Percentiles rank a stretch among this genome's conserved stretches.
phyloP scores from a whole-genome alignment of 129 eudicot species.

The Smallanthus sonchifolius region DNA sequence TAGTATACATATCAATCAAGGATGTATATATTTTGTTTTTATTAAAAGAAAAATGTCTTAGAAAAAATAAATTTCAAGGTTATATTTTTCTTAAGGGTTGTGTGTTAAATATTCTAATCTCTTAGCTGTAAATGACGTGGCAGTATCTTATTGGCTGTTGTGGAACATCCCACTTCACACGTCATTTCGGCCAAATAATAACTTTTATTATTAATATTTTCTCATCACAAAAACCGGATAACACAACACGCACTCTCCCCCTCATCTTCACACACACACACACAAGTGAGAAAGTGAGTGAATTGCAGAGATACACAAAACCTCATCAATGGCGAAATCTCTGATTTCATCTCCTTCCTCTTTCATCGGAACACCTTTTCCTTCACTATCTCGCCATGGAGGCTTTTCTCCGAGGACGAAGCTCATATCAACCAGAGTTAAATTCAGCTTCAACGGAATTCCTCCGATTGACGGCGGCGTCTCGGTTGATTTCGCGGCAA shows the following conservation, averaged over 20 bases:
- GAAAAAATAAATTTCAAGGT: no score
- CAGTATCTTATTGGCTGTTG: constrained; percentile 8
- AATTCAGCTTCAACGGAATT: constrained; percentile 61
- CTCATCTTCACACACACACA: constrained; percentile 20
- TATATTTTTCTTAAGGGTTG: background rate
- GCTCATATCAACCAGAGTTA: constrained; percentile 45
- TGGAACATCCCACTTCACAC: constrained; percentile 27
- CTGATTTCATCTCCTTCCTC: constrained; percentile 71
- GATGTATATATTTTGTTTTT: no score
- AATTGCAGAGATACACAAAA: constrained; percentile 15
- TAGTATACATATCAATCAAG: no score
- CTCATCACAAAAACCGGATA: constrained; percentile 33
- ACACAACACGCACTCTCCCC: constrained; percentile 30
- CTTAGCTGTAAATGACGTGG: constrained; percentile 17
- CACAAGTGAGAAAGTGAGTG: constrained; percentile 28
- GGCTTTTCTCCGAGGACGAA: constrained; percentile 36
- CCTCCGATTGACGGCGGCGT: constrained; percentile 48
- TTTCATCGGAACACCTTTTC: constrained; percentile 55
- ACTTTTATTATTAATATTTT: background rate
- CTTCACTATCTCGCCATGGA: constrained; percentile 47
- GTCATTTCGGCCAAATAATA: constrained; percentile 8
- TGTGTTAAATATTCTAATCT: background rate
- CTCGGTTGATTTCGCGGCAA: constrained; percentile 43
- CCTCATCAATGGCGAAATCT: constrained; percentile 73
- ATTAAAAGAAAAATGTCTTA: no score